Base-by-base conservation (phyloP, 495 filamentous ascomycete species). In the Oleoguttula mirabilis region DNA sequence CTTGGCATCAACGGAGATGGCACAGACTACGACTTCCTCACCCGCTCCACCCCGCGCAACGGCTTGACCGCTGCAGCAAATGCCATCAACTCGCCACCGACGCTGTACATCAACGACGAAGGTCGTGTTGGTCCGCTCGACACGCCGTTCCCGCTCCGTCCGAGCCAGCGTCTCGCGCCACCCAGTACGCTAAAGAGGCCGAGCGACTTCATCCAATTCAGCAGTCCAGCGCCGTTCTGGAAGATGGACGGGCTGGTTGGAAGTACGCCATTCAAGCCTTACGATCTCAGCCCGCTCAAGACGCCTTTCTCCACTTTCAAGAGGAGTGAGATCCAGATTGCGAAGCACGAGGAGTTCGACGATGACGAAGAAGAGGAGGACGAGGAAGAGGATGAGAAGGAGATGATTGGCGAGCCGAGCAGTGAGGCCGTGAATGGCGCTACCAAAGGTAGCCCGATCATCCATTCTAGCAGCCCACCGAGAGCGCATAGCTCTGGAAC, bases 201-300 rank as follows among this genome's bases (percentile, higher is more conserved):
- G 2, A 93, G 85, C 52, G 85, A 88, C 57, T 90, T 88, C 63
- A 87, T 95, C 76, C 84, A 87, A 14, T 87, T 88, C 56, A 88
- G 82, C 57, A 92, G 83, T 16, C 90, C 90, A 0, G 90, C 92
- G n/a, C 86, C 88, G 15, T 96, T 95, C 64, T 96, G 88, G 88
- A 92, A 84, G 55, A 52, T 52, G 49, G 49, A 52, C 15, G 49
- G 49, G 6, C 27, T 52, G 43, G 39, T 48, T 6, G 49, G 49
- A 14, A 46, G 42, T 28, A 52, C 49, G 27, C 49, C 49, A 23
- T 52, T 43, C 27, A 52, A 52, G 36, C 44, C 49, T 14, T 52
- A 48, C 35, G 49, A 52, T 31, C 39, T 52, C 12, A 48, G 44
- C 21, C 49, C 49, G 19, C 14, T 52, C 23, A 52, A 52, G 25